Evolutionary conservation across 106 monocot species (phyloP).

Genomic region (Platanthera zijinensis): DNA sequence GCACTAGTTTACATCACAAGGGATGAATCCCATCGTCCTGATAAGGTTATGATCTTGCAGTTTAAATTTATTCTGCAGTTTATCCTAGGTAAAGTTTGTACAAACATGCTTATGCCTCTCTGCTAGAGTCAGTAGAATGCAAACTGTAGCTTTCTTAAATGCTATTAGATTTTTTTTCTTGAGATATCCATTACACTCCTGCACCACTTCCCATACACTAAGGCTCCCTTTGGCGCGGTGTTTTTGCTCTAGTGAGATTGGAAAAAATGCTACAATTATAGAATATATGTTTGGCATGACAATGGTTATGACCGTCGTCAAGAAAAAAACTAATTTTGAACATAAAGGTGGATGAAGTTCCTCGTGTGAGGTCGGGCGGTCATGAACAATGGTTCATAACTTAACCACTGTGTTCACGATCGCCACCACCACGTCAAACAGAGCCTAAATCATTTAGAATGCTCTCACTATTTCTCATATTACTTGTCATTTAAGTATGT

Average conservation of each 20-base stretch:
- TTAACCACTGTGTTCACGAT: no score
- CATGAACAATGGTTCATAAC: no score
- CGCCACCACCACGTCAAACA: no score
- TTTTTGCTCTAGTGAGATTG: no score
- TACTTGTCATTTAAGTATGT: not conserved
- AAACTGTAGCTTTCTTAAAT: not conserved
- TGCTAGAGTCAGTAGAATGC: not conserved
- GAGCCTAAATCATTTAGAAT: not conserved
- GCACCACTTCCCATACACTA: no score
- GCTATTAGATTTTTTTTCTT: not conserved
- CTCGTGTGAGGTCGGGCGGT: no score
- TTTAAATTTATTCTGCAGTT: not conserved
- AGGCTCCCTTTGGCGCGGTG: no score
- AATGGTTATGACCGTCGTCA: no score
- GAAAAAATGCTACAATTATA: no score
- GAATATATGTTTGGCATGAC: no score
- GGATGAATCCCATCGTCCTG: constrained; percentile 71
- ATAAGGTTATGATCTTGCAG: constrained; percentile 44
- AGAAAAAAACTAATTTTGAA: no score
- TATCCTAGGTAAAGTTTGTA: not conserved
- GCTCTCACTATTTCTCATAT: not conserved
- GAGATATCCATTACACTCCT: not conserved
- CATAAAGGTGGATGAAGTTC: no score
- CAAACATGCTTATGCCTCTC: not conserved
- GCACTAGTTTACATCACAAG: constrained; percentile 67